These are phyloP conservation scores for Brassica hybrid DNA, from an alignment of 441 rosid genomes.

Conservation along the genomic window DNA sequence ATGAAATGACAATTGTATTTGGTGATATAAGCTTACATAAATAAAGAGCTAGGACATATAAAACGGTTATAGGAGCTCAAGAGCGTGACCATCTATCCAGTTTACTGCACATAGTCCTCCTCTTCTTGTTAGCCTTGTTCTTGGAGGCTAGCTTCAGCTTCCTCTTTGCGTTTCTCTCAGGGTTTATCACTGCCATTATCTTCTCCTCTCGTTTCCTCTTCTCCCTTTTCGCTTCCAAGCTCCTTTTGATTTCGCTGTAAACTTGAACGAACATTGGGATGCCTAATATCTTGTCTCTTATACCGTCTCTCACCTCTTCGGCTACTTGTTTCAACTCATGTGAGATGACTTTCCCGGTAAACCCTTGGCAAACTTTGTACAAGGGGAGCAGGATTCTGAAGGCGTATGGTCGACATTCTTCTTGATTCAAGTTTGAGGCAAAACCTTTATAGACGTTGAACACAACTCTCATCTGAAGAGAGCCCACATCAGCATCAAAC, in stretches of 20 bases:
- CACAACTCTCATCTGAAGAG: constrained; percentile 65
- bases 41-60: no score
- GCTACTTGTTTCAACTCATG: constrained; percentile 69
- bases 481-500: constrained; percentile 55
- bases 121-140: constrained; percentile 71
- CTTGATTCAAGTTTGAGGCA: constrained; percentile 48
- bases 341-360: constrained; percentile 66
- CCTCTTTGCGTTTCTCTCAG: constrained; percentile 77
- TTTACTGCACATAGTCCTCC: constrained; percentile 55
- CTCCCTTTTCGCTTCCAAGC: constrained; percentile 62
- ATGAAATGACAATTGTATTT: no score
- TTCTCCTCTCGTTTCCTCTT: constrained; percentile 78
- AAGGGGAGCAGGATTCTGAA: constrained; percentile 61
- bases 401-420: constrained; percentile 53
- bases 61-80: not conserved
- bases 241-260: constrained; percentile 63
- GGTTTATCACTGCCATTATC: constrained; percentile 76
- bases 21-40: no score
- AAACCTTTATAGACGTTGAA: constrained; percentile 58
- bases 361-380: constrained; percentile 83
- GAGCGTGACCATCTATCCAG: constrained; percentile 19
- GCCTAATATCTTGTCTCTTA: constrained; percentile 54
- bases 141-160: constrained; percentile 71
- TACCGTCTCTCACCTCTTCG: constrained; percentile 55
- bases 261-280: constrained; percentile 54